Conservation (phyloP, 2,329 filamentous ascomycete species). For the Cladophialophora yegresii region DNA sequence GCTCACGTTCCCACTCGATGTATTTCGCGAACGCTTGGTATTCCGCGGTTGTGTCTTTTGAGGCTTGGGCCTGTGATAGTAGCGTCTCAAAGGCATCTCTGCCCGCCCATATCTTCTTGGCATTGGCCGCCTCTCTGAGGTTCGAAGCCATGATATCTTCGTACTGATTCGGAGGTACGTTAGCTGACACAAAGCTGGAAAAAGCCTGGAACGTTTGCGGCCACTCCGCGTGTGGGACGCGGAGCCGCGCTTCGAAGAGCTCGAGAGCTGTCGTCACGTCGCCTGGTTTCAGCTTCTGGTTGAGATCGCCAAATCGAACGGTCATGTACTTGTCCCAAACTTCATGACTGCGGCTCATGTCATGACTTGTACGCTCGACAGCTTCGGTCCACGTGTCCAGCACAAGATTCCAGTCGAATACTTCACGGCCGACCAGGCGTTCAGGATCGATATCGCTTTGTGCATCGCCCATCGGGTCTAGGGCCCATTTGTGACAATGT, state of each 20-base stretch:
- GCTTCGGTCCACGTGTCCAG: constrained; percentile 59
- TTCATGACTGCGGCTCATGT: constrained; percentile 61
- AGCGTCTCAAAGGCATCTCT: constrained; percentile 59
- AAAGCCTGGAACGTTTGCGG: constrained; percentile 61
- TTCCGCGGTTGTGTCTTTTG: constrained; percentile 56
- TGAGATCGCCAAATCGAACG: constrained; percentile 56
- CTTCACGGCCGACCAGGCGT: constrained; percentile 57
- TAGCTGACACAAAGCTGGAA: constrained; percentile 61
- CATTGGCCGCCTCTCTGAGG: constrained; percentile 52
- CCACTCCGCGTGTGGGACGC: constrained; percentile 62
- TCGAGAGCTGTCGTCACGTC: constrained; percentile 53
- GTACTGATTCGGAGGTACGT: constrained; percentile 50
- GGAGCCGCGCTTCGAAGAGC: constrained; percentile 58
- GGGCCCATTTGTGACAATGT: constrained; percentile 57
- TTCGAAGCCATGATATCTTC: constrained; percentile 62
- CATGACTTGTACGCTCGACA: constrained; percentile 59
- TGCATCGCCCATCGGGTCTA: constrained; percentile 43
- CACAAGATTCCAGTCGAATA: constrained; percentile 60
- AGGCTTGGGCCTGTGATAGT: constrained; percentile 54
- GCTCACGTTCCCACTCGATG: constrained; percentile 77
- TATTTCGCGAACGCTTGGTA: constrained; percentile 65
- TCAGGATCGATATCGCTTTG: constrained; percentile 55
- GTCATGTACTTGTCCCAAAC: constrained; percentile 64
- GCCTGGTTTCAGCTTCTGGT: constrained; percentile 50
- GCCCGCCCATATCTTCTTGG: constrained; percentile 56